A percentile compares a stretch with the other conserved stretches of the same genome.
phyloP scores from a whole-genome alignment of 768 basidiomycete genomes.

The Rhodocollybia butyracea region DNA sequence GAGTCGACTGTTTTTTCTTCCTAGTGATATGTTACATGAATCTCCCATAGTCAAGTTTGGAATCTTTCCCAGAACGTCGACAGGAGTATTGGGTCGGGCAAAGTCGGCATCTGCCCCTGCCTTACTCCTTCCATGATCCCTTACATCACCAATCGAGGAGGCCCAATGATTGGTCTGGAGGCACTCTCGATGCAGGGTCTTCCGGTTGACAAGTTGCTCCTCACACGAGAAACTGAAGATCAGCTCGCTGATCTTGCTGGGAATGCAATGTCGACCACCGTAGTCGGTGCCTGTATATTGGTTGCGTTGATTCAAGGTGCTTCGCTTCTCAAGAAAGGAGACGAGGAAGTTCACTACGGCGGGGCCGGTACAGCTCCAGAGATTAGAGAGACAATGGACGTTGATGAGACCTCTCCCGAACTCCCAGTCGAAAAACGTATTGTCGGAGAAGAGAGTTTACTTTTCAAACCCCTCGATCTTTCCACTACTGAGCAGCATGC shows the following conservation, averaged over 20 bases:
- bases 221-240: constrained; percentile 92
- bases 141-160: constrained; percentile 92
- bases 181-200: constrained; percentile 93
- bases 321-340: constrained; percentile 63
- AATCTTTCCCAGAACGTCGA: constrained; percentile 97
- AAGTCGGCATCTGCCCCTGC: constrained; percentile 86
- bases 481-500: constrained; percentile 46
- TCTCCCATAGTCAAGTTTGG: constrained; percentile 71
- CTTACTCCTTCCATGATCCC: constrained; percentile 97
- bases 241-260: constrained; percentile 93
- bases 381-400: constrained; percentile 41
- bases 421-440: constrained; percentile 49
- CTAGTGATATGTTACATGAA: too few species aligned
- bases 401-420: constrained; percentile 30
- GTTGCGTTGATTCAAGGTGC: constrained; percentile 71
- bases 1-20: too few species aligned
- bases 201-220: constrained; percentile 85
- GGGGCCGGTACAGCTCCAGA: constrained; percentile 27
- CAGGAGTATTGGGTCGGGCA: constrained; percentile 77
- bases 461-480: constrained; percentile 65
- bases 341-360: constrained; percentile 68
- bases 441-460: constrained; percentile 68
- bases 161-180: constrained; percentile 92
- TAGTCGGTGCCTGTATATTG: constrained; percentile 87
- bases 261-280: constrained; percentile 97